Evolutionary conservation across 2,329 filamentous ascomycete genomes (phyloP), one percentile per base, ranked within the genome.

Genomic region (Didymellaceae sp.): DNA sequence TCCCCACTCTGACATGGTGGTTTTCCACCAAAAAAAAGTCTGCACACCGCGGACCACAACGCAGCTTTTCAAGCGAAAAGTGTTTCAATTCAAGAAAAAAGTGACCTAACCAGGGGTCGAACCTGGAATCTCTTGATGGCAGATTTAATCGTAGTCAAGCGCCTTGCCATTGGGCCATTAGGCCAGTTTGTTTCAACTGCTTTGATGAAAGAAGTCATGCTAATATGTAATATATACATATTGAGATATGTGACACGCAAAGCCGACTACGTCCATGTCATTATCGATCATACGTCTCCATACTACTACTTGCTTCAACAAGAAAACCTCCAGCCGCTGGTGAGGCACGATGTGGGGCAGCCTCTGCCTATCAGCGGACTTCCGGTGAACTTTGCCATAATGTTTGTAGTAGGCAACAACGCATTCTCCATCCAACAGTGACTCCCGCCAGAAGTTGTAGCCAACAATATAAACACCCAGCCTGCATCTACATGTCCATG

Each of bases 151-250:
- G 77, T 77, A 77, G 75, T 78, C 76, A 77, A 76, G 74, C 76
- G 73, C 73, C 75, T 78, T 79, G 75, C 76, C 77, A 79, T 79
- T 79, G 76, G 76, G 77, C 76, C 76, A 79, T 54, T 51, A 49
- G 55, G 45, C 53, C 49, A 49, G 48, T 46, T n/a, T 38, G 7
- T 34, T 44, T 28, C 26, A 8, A 43, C 45, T 18, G n/a, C 54
- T 26, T 41, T 40, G 18, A 41, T 41, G 35, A 6, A 22, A 22
- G 26, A 6, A 25, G 6, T 6, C 22, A 6, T 10, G 22, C 6
- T 25, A 25, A 6, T 6, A 25, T n/a, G n/a, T 17, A 18, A 32
- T 32, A n/a, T 16, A 16, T n/a, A 32, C 4, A 32, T 32, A 13
- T 11, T 30, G 5, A 11, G 4, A 30, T 30, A 30, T 30, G 14